phyloP scores from a whole-genome alignment of 2,329 filamentous ascomycete genomes.

The Fusarium longipes region DNA sequence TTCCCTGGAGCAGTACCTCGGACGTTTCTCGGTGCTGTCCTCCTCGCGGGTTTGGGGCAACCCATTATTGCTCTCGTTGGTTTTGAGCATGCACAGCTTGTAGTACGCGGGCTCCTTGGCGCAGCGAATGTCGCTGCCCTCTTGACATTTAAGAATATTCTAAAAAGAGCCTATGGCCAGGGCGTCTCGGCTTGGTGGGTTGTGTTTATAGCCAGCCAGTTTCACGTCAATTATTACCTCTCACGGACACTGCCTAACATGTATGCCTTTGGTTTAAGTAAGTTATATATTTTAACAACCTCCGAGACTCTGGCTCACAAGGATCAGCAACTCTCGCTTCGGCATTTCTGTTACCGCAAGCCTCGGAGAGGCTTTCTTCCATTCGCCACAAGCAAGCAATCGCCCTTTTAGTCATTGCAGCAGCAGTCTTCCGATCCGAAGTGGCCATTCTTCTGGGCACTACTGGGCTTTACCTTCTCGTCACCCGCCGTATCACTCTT shows the following conservation, averaged over 20 bases:
- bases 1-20: slow-evolving; percentile 94
- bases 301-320: not conserved
- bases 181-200: slow-evolving; percentile 82
- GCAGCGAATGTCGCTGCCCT: slow-evolving; percentile 78
- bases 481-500: slow-evolving; percentile 63
- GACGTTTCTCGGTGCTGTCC: slow-evolving; percentile 84
- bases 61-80: slow-evolving; percentile 70
- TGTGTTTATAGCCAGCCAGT: slow-evolving; percentile 82
- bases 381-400: slow-evolving; percentile 72
- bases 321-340: slow-evolving; percentile 72
- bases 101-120: slow-evolving; percentile 82
- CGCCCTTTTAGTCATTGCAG: slow-evolving; percentile 80
- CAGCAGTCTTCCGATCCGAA: slow-evolving; percentile 89
- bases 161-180: slow-evolving; percentile 75
- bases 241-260: slow-evolving; percentile 94
- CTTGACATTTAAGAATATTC: slow-evolving; percentile 70
- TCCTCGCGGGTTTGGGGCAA: slow-evolving; percentile 78
- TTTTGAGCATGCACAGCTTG: slow-evolving; percentile 66
- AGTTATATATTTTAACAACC: slow-evolving; percentile 49
- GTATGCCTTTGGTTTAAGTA: slow-evolving; percentile 91
- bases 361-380: slow-evolving; percentile 44
- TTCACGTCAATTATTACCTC: slow-evolving; percentile 93
- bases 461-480: slow-evolving; percentile 72
- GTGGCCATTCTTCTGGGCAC: slow-evolving; percentile 82
- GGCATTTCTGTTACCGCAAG: slow-evolving; percentile 57